phyloP scores from a whole-genome alignment of 1,139 yeast species.

The Scheffersomyces stambukii region DNA sequence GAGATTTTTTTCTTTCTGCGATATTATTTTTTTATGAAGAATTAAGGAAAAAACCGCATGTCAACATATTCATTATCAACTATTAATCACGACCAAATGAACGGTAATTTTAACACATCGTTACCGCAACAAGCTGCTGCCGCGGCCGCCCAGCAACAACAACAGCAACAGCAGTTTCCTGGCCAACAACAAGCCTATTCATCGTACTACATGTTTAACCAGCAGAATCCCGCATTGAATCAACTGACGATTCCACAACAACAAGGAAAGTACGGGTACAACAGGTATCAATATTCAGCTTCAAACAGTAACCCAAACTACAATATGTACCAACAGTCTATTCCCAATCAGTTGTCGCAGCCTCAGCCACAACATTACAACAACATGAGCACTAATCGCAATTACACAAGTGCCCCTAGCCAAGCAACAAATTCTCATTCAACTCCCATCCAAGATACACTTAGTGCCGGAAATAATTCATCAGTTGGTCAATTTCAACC shows the following conservation, averaged over 20 bases:
- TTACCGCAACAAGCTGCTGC: conserved; percentile 11
- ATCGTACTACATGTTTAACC: conserved; percentile 20
- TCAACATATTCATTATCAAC: conserved; percentile 11
- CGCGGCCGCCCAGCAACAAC: conserved; percentile 7
- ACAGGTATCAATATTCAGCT: conserved; percentile 8
- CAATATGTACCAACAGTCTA: conserved; percentile 15
- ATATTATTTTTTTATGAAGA: no score
- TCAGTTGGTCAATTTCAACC: conserved; percentile 48
- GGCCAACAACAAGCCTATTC: conserved; percentile 17
- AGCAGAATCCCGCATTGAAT: conserved; percentile 11
- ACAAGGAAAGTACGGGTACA: conserved; percentile 7
- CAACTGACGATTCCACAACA: conserved; percentile 10
- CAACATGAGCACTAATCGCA: conserved; percentile 7
- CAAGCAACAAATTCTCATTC: conserved; percentile 3
- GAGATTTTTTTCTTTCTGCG: no score
- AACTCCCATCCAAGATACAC: conserved; percentile 20
- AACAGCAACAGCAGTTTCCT: conserved; percentile 7
- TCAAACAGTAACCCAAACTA: conserved; percentile 10
- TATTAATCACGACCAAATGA: conserved; percentile 12
- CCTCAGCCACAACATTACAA: conserved; percentile 15
- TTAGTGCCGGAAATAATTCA: conserved; percentile 23
- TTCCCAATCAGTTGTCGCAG: conserved; percentile 15
- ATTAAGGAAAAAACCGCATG: no score
- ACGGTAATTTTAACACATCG: conserved; percentile 13
- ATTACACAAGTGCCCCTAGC: conserved; percentile 10